phyloP scores from a whole-genome alignment of 2,329 filamentous ascomycete genomes.

The Diaporthe sp. region DNA sequence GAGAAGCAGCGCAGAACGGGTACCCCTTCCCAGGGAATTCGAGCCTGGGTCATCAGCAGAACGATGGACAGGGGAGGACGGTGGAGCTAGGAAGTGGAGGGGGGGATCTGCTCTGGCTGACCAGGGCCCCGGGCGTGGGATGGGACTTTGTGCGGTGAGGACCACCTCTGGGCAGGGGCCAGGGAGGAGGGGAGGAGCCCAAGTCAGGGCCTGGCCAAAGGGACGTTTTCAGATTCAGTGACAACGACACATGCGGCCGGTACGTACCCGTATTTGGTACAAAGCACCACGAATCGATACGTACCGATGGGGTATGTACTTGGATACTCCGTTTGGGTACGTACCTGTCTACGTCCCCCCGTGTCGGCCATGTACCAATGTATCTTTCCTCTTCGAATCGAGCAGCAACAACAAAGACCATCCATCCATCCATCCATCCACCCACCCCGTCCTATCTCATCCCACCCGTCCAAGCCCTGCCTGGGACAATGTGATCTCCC shows the following conservation, averaged over 20 bases:
- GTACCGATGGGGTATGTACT: constrained; percentile 31
- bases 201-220: constrained; percentile 25
- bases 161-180: constrained; percentile 21
- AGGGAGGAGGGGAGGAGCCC: constrained; percentile 25
- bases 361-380: constrained; percentile 35
- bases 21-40: constrained; percentile 25
- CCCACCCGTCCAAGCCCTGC: constrained; percentile 10
- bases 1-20: constrained; percentile 23
- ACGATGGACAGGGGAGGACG: constrained; percentile 15
- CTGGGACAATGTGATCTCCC: constrained; percentile 27
- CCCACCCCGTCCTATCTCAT: constrained; percentile 1
- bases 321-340: constrained; percentile 36
- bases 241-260: not conserved
- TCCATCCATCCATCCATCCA: not conserved
- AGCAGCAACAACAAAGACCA: constrained; percentile 12
- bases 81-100: constrained; percentile 27
- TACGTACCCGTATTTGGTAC: constrained; percentile 28
- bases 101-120: constrained; percentile 29
- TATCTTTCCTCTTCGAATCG: not conserved
- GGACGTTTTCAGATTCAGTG: constrained; percentile 26
- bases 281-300: constrained; percentile 20
- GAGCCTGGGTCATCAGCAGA: constrained; percentile 24
- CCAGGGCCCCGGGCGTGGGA: constrained; percentile 27
- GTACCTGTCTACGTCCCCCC: constrained; percentile 31
- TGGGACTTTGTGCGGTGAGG: constrained; percentile 29